Evolutionary conservation across 1,139 yeast genomes (phyloP).

Genomic region (Suzukiozyma palmioleophila): DNA sequence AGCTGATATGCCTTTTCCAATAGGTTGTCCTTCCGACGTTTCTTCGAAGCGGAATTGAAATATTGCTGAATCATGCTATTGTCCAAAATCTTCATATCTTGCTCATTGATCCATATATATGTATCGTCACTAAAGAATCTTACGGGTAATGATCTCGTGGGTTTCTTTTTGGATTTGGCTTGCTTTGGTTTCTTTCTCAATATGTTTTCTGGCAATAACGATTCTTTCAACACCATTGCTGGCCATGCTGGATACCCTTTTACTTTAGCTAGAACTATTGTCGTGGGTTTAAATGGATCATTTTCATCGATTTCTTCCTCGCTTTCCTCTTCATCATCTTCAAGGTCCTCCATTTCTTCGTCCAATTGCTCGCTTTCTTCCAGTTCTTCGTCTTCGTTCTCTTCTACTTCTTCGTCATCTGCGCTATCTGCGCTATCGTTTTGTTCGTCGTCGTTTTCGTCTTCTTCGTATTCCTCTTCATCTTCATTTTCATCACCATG

Average conservation of each 20-base stretch:
- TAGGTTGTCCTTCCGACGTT: conserved; percentile 32
- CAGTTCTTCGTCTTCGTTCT: conserved; percentile 12
- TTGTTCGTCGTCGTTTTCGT: background rate
- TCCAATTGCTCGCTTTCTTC: conserved; percentile 12
- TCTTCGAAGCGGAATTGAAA: conserved; percentile 17
- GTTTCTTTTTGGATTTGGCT: conserved; percentile 19
- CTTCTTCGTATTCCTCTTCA: background rate
- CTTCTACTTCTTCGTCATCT: conserved; percentile 12
- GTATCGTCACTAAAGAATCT: conserved; percentile 65
- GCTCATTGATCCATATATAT: conserved; percentile 53
- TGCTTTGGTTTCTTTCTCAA: conserved; percentile 43
- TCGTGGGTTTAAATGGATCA: conserved; percentile 15
- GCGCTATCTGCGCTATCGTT: background rate
- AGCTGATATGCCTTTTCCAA: conserved; percentile 36
- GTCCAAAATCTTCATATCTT: conserved; percentile 36
- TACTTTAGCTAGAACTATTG: conserved; percentile 64
- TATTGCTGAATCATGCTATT: conserved; percentile 25
- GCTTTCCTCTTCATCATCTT: background rate
- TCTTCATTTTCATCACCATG: background rate
- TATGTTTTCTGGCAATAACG: conserved; percentile 52
- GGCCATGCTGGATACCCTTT: conserved; percentile 85
- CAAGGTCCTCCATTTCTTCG: background rate
- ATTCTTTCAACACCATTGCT: conserved; percentile 63
- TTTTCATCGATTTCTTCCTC: conserved; percentile 1
- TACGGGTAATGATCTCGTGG: conserved; percentile 36